Evolutionary conservation across 176 grass and related monocot species (phyloP).

Genomic region (Oryza brachyantha): DNA sequence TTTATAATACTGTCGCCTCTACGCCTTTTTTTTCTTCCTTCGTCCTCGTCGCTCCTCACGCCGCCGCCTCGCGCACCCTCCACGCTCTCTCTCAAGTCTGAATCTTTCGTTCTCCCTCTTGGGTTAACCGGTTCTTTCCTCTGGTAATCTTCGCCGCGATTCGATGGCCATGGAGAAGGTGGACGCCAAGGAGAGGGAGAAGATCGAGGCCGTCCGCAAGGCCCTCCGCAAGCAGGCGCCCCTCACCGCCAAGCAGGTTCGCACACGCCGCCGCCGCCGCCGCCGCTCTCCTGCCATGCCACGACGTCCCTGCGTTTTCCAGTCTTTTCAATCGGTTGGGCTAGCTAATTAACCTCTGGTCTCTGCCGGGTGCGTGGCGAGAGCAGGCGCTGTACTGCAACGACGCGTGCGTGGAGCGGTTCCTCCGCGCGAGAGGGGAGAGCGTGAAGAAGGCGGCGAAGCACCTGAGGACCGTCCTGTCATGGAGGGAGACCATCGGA

Average conservation of each 20-base stretch:
- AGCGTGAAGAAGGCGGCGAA: slow-evolving; percentile 96
- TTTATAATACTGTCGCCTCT: slow-evolving; percentile 40
- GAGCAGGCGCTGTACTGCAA: slow-evolving; percentile 91
- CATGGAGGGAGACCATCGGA: slow-evolving; percentile 86
- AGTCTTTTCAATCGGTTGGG: neutral
- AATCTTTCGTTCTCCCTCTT: neutral
- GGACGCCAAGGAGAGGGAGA: slow-evolving; percentile 64
- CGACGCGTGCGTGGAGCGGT: slow-evolving; percentile 76
- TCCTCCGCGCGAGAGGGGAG: slow-evolving; percentile 64
- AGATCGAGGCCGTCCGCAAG: slow-evolving; percentile 77
- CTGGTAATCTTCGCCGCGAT: neutral
- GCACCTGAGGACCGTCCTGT: slow-evolving; percentile 75
- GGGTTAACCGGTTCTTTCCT: neutral
- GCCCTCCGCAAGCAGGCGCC: slow-evolving; percentile 79
- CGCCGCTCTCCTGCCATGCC: too few species aligned
- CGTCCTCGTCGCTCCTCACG: neutral
- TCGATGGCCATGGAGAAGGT: slow-evolving; percentile 75
- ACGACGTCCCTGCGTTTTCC: too few species aligned
- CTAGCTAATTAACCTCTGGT: neutral
- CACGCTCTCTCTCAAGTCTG: neutral
- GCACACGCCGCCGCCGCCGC: too few species aligned
- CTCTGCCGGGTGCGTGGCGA: neutral
- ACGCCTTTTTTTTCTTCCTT: neutral
- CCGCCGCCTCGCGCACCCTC: neutral
- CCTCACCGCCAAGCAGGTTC: slow-evolving; percentile 78